Conservation (phyloP, 495 filamentous ascomycete species). For the Astrothelium subdiscretum region DNA sequence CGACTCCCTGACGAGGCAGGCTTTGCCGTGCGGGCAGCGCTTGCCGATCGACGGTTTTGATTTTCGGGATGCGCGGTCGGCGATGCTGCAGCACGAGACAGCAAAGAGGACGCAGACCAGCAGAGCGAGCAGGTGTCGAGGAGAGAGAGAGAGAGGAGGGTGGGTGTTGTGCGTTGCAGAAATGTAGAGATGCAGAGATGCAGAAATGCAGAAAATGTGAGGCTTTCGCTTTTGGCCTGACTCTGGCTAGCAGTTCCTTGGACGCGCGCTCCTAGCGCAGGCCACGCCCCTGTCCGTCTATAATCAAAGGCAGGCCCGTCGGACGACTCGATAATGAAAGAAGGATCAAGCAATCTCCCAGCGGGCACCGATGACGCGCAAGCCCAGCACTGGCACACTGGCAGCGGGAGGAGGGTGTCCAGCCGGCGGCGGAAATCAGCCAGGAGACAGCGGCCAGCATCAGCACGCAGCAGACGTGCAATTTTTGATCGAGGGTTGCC, state of each 20-base stretch:
- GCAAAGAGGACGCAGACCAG: background rate
- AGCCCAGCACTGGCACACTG: background rate
- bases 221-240: background rate
- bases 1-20: background rate
- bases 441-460: background rate
- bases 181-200: too few species aligned
- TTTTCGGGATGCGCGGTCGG: background rate
- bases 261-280: background rate
- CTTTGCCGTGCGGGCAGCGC: constrained; percentile 1
- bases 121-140: background rate
- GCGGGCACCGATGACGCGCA: background rate
- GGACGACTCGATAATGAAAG: background rate
- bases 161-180: too few species aligned
- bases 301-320: background rate
- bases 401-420: background rate
- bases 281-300: background rate
- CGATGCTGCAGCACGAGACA: background rate
- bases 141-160: too few species aligned
- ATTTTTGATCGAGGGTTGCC: too few species aligned
- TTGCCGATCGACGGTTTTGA: background rate
- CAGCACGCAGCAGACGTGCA: background rate
- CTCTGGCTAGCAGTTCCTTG: background rate
- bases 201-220: background rate
- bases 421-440: background rate
- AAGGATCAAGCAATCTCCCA: constrained; percentile 3